phyloP scores from a whole-genome alignment of 2,329 filamentous ascomycete genomes.

The Aureobasidium subglaciale region DNA sequence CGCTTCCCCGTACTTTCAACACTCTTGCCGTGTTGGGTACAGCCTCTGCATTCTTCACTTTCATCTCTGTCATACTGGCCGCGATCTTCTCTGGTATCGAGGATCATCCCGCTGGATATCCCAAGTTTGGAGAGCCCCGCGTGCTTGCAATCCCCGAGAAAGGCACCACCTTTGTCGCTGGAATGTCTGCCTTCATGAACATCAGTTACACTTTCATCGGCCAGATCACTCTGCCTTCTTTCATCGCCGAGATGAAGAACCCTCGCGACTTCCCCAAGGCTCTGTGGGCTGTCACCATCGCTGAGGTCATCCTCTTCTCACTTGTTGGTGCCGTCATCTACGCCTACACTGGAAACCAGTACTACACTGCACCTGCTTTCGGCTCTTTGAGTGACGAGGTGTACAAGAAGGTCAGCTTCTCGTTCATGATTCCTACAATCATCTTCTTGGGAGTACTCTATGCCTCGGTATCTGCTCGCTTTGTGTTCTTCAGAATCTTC shows the following conservation, averaged over 20 bases:
- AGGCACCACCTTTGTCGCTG: constrained; percentile 72
- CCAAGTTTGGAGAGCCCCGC: constrained; percentile 51
- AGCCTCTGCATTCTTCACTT: constrained; percentile 77
- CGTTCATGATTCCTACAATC: constrained; percentile 91
- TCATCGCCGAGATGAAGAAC: constrained; percentile 88
- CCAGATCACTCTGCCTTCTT: constrained; percentile 87
- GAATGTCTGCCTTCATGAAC: constrained; percentile 85
- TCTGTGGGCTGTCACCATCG: constrained; percentile 82
- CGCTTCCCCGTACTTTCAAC: constrained; percentile 77
- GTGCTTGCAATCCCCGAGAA: constrained; percentile 61
- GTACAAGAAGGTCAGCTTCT: constrained; percentile 84
- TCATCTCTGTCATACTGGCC: constrained; percentile 78
- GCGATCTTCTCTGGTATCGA: constrained; percentile 76
- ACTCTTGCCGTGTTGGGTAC: constrained; percentile 74
- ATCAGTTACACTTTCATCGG: constrained; percentile 96
- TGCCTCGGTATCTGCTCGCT: constrained; percentile 80
- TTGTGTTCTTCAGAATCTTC: constrained; percentile 87
- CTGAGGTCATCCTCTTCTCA: constrained; percentile 79
- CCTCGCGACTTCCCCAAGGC: constrained; percentile 85
- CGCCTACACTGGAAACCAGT: constrained; percentile 81
- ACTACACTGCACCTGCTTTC: constrained; percentile 82
- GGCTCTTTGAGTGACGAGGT: constrained; percentile 66
- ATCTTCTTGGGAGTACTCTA: constrained; percentile 90
- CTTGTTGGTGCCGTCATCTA: constrained; percentile 76
- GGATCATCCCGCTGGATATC: constrained; percentile 56